Percentiles rank a stretch among this genome's conserved stretches.
Conservation (phyloP, 2,329 filamentous ascomycete species). For the Stemphylium lycopersici region DNA sequence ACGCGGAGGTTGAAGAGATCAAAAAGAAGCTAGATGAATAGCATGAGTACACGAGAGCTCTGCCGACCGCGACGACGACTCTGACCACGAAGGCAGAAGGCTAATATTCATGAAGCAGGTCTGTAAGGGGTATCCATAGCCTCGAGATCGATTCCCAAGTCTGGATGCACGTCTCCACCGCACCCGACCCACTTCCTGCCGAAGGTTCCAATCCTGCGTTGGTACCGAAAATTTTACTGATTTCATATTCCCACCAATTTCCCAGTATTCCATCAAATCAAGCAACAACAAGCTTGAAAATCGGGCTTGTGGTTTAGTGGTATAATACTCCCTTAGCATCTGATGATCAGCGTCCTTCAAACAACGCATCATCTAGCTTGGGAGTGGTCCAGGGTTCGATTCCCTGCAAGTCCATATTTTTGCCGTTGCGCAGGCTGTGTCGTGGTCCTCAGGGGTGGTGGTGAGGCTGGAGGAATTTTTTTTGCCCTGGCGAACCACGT, state of each 20-base stretch:
- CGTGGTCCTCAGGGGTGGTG: background rate
- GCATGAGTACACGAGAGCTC: too few species aligned
- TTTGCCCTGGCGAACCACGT: background rate
- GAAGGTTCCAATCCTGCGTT: background rate
- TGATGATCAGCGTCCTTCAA: too few species aligned
- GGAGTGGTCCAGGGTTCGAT: conserved; percentile 8
- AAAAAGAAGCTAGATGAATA: too few species aligned
- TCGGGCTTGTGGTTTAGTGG: conserved; percentile 27
- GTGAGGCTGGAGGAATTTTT: background rate
- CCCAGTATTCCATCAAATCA: conserved; percentile 1
- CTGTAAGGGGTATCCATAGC: background rate
- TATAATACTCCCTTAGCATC: conserved; percentile 23
- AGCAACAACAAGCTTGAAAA: background rate
- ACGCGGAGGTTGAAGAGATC: too few species aligned
- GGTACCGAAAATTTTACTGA: too few species aligned
- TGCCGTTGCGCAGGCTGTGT: background rate
- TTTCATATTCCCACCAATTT: background rate
- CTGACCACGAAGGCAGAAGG: too few species aligned
- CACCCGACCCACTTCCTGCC: background rate
- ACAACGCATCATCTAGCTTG: too few species aligned
- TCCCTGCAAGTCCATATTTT: conserved; percentile 16
- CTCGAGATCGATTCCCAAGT: background rate
- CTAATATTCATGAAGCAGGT: background rate
- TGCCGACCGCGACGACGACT: too few species aligned
- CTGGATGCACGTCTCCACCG: conserved; percentile 3